Conservation (phyloP, 345 rosid species). For the Sonneratia alba region DNA sequence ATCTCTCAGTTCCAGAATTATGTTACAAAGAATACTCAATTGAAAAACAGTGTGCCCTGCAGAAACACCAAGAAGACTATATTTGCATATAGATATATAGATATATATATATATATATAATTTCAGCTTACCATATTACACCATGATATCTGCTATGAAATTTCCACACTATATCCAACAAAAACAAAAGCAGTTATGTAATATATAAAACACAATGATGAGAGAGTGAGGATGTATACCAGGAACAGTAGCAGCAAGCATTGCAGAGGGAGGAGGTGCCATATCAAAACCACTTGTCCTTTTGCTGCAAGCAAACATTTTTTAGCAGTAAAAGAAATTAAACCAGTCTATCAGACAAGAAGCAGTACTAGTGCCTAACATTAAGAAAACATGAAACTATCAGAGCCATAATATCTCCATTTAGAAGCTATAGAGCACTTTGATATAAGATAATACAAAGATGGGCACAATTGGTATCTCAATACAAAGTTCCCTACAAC, state of each 20-base stretch:
- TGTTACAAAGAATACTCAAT: slow-evolving; percentile 42
- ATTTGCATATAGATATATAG: neutral
- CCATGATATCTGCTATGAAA: slow-evolving; percentile 57
- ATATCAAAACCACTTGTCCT: slow-evolving; percentile 79
- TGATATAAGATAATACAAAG: too few species aligned
- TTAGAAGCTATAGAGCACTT: too few species aligned
- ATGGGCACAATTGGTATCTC: neutral
- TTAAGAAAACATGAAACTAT: too few species aligned
- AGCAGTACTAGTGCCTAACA: neutral
- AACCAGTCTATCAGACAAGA: neutral
- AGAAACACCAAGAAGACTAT: slow-evolving; percentile 31
- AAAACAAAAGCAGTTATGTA: slow-evolving; percentile 52
- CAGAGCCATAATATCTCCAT: too few species aligned
- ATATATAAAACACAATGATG: slow-evolving; percentile 15
- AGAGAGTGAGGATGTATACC: slow-evolving; percentile 36
- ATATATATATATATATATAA: slow-evolving; percentile 15
- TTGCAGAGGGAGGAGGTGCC: slow-evolving; percentile 84
- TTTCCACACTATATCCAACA: slow-evolving; percentile 84
- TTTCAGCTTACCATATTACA: slow-evolving; percentile 83
- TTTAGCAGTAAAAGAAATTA: slow-evolving; percentile 9
- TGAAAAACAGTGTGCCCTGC: slow-evolving; percentile 34
- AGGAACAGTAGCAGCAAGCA: slow-evolving; percentile 34
- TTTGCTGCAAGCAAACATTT: slow-evolving; percentile 42
- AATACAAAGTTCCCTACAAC: neutral
- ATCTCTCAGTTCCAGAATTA: slow-evolving; percentile 79